Evolutionary conservation across 2,329 filamentous ascomycete genomes (phyloP), one percentile per base, ranked within the genome.

Genomic region (Neobulgaria alba): DNA sequence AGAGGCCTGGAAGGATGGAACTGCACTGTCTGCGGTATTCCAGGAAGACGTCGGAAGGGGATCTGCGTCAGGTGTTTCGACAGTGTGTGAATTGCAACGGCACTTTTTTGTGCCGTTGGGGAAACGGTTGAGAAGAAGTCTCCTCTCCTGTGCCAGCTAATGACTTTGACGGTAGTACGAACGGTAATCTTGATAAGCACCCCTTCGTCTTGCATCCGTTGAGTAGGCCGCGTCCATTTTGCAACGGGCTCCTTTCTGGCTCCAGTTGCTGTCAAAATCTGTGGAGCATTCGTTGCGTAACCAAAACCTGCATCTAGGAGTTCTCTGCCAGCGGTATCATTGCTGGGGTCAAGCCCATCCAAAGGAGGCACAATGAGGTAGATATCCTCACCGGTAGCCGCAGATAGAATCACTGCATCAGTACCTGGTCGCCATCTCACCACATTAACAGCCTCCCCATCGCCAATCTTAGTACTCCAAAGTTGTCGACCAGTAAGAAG

Each of bases 41-140:
- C 86, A 35, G 87, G 79, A 63, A 52, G 67, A 43, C 76, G 74
- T 46, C 86, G 83, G 77, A 98, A 96, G 18, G 92, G 93, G 50
- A 92, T 81, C 63, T 98, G 92, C 2, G 88, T 95, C 33, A 90
- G 75, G 65, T 98, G 92, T 63, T 94, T 95, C 42, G 85, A 92
- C 46, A 98, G 70, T 0, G 90, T 95, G 67, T 98, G 92, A 47
- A 98, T 94, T 39, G 87, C 82, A 39, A 98, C 86, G 3, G 92
- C 86, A 57, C 77, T 82, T 52, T 77, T 75, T 58, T 85, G 79
- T 21, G 84, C 84, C 10, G 75, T 73, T 1, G 92, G 88, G 36
- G 87, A 93, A 16, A 95, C 87, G 1, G 89, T 93, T 52, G 86
- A 82, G 57, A 98, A 82, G 67, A 95, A 95, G 61, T 96, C 90